Conservation (phyloP, 2,329 filamentous ascomycete genomes). For the Chaetomium sp. region DNA sequence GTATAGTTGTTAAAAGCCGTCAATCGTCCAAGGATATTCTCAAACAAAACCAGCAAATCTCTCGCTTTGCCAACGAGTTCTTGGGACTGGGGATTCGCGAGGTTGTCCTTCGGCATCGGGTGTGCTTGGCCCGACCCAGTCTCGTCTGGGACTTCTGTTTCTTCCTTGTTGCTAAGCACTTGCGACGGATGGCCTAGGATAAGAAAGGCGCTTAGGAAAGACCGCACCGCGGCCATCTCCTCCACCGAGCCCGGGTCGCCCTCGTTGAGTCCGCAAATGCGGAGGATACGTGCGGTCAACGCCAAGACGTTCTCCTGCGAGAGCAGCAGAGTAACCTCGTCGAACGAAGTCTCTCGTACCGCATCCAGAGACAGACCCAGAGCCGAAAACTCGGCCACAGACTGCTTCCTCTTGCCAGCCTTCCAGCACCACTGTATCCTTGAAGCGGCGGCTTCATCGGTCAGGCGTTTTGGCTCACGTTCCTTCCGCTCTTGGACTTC, state of each 20-base stretch:
- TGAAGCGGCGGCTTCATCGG: slow-evolving; percentile 62
- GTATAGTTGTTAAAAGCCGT: slow-evolving; percentile 68
- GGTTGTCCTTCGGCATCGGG: slow-evolving; percentile 53
- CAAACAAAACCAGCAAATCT: slow-evolving; percentile 76
- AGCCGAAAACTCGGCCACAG: slow-evolving; percentile 65
- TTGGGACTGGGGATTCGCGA: slow-evolving; percentile 64
- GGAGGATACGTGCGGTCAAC: slow-evolving; percentile 66
- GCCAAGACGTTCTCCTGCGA: slow-evolving; percentile 67
- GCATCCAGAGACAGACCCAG: slow-evolving; percentile 71
- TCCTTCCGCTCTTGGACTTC: slow-evolving; percentile 56
- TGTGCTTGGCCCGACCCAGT: slow-evolving; percentile 48
- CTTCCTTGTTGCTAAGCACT: slow-evolving; percentile 73
- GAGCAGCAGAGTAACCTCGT: slow-evolving; percentile 70
- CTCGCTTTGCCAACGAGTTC: slow-evolving; percentile 77
- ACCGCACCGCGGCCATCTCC: slow-evolving; percentile 71
- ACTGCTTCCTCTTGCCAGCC: slow-evolving; percentile 56
- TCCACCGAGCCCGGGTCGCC: slow-evolving; percentile 63
- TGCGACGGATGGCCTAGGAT: slow-evolving; percentile 78
- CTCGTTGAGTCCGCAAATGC: slow-evolving; percentile 70
- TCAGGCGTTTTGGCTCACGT: slow-evolving; percentile 49
- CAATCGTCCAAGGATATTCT: slow-evolving; percentile 69
- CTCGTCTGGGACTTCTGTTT: slow-evolving; percentile 59
- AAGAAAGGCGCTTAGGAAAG: slow-evolving; percentile 77
- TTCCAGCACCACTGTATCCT: slow-evolving; percentile 74
- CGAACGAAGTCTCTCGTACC: slow-evolving; percentile 70